Evolutionary conservation across 768 basidiomycete genomes (phyloP), one percentile per base, ranked within the genome.

Genomic region (Mycena haematopus): DNA sequence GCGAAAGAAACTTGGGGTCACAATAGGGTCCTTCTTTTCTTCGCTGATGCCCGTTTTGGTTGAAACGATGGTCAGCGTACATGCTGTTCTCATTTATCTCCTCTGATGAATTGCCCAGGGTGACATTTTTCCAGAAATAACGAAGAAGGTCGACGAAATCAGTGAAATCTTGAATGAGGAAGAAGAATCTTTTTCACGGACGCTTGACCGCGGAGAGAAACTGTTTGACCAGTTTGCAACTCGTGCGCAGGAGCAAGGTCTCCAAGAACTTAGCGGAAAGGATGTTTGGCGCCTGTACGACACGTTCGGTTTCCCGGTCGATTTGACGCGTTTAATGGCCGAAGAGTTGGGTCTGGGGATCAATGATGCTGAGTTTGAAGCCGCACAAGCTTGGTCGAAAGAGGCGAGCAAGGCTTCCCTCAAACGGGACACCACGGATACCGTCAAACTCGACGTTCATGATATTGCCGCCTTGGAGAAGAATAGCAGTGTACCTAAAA

Each of bases 211-310:
- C 29, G 97, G 97, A 33, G 97, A 99, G 79, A 93, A 89, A 71
- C 82, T 99, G 6, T 99, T 99, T 74, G 93, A 96, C 57, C 87
- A 92, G 68, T 97, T 93, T 74, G 92, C 91, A 22, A 71, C 79
- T 27, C 81, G 84, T 33, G 88, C 96, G 10, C 81, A 81, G 66
- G 83, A 88, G 56, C 78, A 82, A 51, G 89, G 88, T 9, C 69
- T 77, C 6, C 88, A 79, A 40, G 85, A 87, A 67, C 86, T 99
- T 31, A 87, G 80, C 62, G 97, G 97, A 25, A 91, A 89, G 68
- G 96, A 99, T 71, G 93, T 98, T 36, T 99, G 97, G 97, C 85
- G 93, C 27, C 77, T 99, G 53, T 99, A 99, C 73, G 97, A 99
- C 73, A 99, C 97, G 1, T 99, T 92, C 72, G 97, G 97, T 53